Base-by-base conservation (phyloP, 2,329 filamentous ascomycete species). In the Colletotrichum euphorbiae region DNA sequence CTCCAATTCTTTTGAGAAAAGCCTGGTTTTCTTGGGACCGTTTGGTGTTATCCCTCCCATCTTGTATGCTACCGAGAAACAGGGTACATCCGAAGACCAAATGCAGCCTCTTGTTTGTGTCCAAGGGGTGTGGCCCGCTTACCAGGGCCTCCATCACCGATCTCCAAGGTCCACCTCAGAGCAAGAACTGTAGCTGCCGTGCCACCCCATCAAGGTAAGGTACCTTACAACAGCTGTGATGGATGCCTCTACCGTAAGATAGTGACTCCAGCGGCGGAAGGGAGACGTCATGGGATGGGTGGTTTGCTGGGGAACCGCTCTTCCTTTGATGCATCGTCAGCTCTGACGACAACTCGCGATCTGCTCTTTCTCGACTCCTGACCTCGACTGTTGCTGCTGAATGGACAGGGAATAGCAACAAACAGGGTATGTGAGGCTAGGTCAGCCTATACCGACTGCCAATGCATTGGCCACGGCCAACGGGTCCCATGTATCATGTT, bases 341-440 rank as follows among this genome's bases (percentile, higher is more conserved):
- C 66, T 69, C 55, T 69, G 61, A 66, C 61, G 61, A 58, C 65
- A 65, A 48, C 48, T 55, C 46, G 61, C 19, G 31, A 65, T 54
- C 54, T 65, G 33, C 46, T 21, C 15, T 24, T 48, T 31, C 51
- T 48, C 38, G 38, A 54, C 54, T 48, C 17, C n/a, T 59, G 65
- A 40, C 48, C 54, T 21, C 9, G 19, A 43, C 12, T 65, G 61
- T 68, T 54, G 61, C 61, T 60, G 61, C 52, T 59, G 24, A 21
- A 57, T 15, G 15, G 46, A 46, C 60, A 64, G 40, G 52, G 52
- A 56, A 58, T n/a, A 50, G 45, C 59, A 63, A 54, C 46, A 60
- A 59, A 52, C 65, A 65, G 61, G 61, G 61, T 60, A 54, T 19
- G 13, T 21, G 28, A 45, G 51, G 24, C 64, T 48, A 62, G 60